phyloP scores from a whole-genome alignment of 1,284 basidiomycete genomes.

The Fomitopsis schrenkii region DNA sequence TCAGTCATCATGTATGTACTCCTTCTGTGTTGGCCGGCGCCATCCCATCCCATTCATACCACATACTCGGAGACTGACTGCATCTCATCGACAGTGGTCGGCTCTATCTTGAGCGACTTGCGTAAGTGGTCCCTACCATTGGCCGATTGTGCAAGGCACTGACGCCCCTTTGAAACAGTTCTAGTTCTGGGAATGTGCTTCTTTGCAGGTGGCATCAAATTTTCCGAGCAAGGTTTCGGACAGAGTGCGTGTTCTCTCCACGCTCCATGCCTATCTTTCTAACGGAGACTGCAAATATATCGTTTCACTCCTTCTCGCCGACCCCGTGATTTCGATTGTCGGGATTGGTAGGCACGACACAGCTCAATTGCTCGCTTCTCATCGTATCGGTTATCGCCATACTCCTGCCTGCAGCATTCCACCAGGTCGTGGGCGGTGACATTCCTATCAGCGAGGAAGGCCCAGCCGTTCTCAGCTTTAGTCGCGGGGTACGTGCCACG shows the following conservation, averaged over 20 bases:
- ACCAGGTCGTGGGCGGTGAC: constrained; percentile 30
- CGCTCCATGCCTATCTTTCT: neutral
- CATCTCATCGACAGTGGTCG: constrained; percentile 49
- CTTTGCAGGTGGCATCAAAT: constrained; percentile 66
- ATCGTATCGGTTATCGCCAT: constrained; percentile 80
- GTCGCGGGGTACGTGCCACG: constrained; percentile 60
- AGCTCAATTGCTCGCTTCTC: constrained; percentile 78
- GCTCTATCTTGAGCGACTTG: constrained; percentile 79
- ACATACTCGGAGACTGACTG: neutral
- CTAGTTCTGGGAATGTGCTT: constrained; percentile 84
- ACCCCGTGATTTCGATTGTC: neutral
- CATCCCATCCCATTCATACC: neutral
- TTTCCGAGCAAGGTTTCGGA: constrained; percentile 73
- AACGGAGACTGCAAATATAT: neutral
- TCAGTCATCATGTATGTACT: constrained; percentile 72
- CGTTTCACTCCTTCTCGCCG: neutral
- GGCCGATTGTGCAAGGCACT: neutral
- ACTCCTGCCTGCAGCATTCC: constrained; percentile 67
- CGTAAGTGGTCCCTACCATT: constrained; percentile 35
- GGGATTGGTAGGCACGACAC: constrained; percentile 52
- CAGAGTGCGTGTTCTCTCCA: constrained; percentile 39
- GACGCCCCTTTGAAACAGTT: constrained; percentile 34
- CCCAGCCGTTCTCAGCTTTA: constrained; percentile 63
- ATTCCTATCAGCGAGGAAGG: constrained; percentile 29
- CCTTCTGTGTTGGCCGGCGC: constrained; percentile 31